Evolutionary conservation across 345 rosid species (phyloP).

Genomic region (Combretum micranthum): DNA sequence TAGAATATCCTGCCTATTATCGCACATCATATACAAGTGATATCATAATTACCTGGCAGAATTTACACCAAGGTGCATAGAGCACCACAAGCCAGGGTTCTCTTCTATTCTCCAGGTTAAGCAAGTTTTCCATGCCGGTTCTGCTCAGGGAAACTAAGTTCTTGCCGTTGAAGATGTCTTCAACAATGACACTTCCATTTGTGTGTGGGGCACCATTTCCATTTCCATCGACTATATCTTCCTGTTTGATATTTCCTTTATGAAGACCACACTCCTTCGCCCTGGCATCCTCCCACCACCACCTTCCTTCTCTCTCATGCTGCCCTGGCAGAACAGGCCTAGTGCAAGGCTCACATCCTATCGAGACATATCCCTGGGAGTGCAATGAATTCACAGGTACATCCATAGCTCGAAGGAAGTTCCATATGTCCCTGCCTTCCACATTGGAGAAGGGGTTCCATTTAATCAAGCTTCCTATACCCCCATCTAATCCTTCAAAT

Average conservation of each 20-base stretch:
- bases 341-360: slow-evolving; percentile 98
- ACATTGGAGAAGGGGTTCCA: slow-evolving; percentile 94
- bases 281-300: slow-evolving; percentile 99
- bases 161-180: slow-evolving; percentile 59
- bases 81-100: slow-evolving; percentile 89
- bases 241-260: slow-evolving; percentile 72
- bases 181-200: slow-evolving; percentile 21
- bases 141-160: slow-evolving; percentile 57
- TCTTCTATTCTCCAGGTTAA: slow-evolving; percentile 50
- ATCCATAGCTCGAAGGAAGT: slow-evolving; percentile 71
- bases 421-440: slow-evolving; percentile 69
- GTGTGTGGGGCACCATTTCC: slow-evolving; percentile 33
- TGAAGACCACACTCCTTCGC: slow-evolving; percentile 98
- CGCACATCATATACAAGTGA: too few species aligned
- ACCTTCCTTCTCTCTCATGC: slow-evolving; percentile 98
- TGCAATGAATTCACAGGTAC: slow-evolving; percentile 84
- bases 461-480: slow-evolving; percentile 81
- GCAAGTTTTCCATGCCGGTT: slow-evolving; percentile 74
- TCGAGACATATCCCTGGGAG: slow-evolving; percentile 69
- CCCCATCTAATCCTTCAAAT: slow-evolving; percentile 87
- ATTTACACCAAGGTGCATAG: slow-evolving; percentile 97
- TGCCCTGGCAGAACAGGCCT: slow-evolving; percentile 93
- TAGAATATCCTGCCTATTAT: too few species aligned
- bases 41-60: slow-evolving; percentile 50
- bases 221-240: slow-evolving; percentile 22